phyloP scores from a whole-genome alignment of 2,329 filamentous ascomycete genomes.

The Xylariomycetidae sp. region DNA sequence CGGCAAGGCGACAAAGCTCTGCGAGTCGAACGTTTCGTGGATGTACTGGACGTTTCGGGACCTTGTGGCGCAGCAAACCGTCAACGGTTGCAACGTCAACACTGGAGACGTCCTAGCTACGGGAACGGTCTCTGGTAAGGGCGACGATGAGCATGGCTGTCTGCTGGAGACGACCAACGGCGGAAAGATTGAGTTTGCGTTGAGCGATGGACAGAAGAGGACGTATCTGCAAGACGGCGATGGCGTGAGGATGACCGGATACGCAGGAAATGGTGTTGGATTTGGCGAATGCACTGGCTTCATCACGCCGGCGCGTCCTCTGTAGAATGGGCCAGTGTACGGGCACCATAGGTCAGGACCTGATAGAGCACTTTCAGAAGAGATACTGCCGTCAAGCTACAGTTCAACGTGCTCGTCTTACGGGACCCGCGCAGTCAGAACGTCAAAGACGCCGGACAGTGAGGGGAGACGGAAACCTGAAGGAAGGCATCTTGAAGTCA shows the following conservation, averaged over 20 bases:
- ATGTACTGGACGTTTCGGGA: constrained; percentile 35
- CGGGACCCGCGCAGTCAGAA: too few species aligned
- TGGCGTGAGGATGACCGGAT: constrained; percentile 30
- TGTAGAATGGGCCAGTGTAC: too few species aligned
- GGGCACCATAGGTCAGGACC: too few species aligned
- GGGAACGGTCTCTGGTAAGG: constrained; percentile 33
- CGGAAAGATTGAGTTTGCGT: constrained; percentile 24
- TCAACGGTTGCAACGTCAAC: constrained; percentile 30
- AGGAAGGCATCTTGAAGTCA: too few species aligned
- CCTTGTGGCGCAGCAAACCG: constrained; percentile 30
- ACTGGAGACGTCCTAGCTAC: constrained; percentile 37
- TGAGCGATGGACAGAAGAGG: constrained; percentile 26
- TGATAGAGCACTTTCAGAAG: too few species aligned
- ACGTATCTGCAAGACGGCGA: constrained; percentile 35
- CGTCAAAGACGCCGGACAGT: too few species aligned
- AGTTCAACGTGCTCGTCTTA: too few species aligned
- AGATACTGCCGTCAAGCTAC: too few species aligned
- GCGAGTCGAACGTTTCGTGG: constrained; percentile 23
- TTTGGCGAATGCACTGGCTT: constrained; percentile 30
- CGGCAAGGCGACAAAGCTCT: constrained; percentile 19
- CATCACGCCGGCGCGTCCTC: constrained; percentile 11
- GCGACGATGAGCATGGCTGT: constrained; percentile 30
- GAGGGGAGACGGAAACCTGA: too few species aligned
- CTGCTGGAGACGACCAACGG: constrained; percentile 34
- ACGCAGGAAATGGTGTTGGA: constrained; percentile 35